Evolutionary conservation across 345 rosid genomes (phyloP), one percentile per base, ranked within the genome.

Genomic region (Orychophragmus violaceus): DNA sequence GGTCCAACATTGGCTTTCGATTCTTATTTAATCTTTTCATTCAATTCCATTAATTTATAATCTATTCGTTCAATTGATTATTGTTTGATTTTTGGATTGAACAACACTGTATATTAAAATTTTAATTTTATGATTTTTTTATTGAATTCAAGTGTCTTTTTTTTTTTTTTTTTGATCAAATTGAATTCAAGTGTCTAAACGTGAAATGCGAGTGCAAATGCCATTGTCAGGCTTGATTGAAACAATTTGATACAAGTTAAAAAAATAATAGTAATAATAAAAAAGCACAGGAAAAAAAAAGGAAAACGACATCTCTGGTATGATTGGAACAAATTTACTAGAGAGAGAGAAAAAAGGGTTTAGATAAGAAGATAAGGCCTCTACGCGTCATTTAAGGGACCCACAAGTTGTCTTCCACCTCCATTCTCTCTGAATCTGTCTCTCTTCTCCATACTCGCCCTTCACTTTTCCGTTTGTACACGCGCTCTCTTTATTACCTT

Each of bases 361-460:
- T 41, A 36, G 33, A 59, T 41, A 11, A 61, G 64, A 71, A 70
- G 74, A 61, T 61, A 61, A 69, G 61, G 32, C 52, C 60, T 50
- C 24, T 28, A 69, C 66, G 29, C 66, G 73, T 69, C 59, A 58
- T 25, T n/a, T 1, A 10, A 1, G 42, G 66, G 58, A 18, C 74
- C 74, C 66, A 59, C 42, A 39, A 17, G 11, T 55, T 66, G 18
- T 44, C 55, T 35, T 3, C 6, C 23, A 33, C 36, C 41, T 51
- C 69, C 61, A 18, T 37, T 10, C 46, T 11, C 1, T 16, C 16
- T 14, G 21, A 14, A 13, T 13, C 9, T 12, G 18, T 12, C 17
- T n/a, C n/a, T n/a, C n/a, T 2, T 28, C 25, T 29, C 36, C 32
- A 0, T 28, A 70, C 62, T 60, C 61, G 53, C 74, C n/a, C 18